Conservation (phyloP, 164 flowering plant species). For the Magnolia sinica region DNA sequence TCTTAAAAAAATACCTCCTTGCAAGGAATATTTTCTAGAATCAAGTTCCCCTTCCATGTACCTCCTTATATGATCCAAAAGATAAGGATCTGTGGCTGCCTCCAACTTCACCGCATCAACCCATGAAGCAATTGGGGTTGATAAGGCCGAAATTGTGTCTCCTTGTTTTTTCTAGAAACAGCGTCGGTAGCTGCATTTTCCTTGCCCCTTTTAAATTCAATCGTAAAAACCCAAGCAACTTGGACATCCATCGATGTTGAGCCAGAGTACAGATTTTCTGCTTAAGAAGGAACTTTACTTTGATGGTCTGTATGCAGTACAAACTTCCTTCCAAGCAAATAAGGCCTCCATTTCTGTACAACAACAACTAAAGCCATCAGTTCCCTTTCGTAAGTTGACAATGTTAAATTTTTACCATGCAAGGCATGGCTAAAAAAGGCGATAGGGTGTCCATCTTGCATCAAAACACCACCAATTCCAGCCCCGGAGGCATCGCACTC, state of each 20-base stretch:
- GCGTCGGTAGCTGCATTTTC: neutral
- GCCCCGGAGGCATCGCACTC: neutral
- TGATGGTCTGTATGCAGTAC: neutral
- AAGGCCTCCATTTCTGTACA: neutral
- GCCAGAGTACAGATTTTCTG: neutral
- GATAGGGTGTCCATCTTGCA: neutral
- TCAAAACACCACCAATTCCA: neutral
- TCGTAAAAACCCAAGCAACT: neutral
- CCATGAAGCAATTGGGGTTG: too few species aligned
- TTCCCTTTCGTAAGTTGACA: neutral
- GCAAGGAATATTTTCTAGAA: too few species aligned
- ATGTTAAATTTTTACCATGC: neutral
- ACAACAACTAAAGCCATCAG: neutral
- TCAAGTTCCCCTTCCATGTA: too few species aligned
- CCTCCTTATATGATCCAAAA: too few species aligned
- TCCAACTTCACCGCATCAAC: too few species aligned
- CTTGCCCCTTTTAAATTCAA: neutral
- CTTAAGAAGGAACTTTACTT: neutral
- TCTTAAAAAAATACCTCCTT: too few species aligned
- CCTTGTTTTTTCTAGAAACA: neutral
- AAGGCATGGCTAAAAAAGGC: neutral
- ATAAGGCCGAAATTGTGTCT: too few species aligned
- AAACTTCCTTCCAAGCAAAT: neutral
- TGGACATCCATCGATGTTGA: neutral
- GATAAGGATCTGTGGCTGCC: too few species aligned